Percentiles rank a stretch among this genome's conserved stretches.
Evolutionary conservation across 2,329 filamentous ascomycete species (phyloP).

Genomic region (Blumeria graminis): DNA sequence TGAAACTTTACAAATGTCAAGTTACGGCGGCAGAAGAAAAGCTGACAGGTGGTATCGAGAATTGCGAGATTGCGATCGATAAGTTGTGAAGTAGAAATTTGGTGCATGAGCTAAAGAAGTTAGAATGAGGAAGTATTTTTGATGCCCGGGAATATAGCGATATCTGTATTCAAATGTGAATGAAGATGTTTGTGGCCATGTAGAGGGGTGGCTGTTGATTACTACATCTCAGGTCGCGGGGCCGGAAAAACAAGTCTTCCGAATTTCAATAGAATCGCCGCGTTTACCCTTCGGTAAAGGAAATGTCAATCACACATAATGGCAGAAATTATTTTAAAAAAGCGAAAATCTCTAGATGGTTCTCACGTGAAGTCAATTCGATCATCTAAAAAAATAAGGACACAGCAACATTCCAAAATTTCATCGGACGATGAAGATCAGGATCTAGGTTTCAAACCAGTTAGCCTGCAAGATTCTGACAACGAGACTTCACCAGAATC

Average conservation of each 20-base stretch:
- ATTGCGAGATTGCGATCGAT: background rate
- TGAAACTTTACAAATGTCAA: slow-evolving; percentile 6
- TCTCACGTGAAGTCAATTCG: slow-evolving; percentile 23
- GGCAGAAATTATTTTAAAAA: slow-evolving; percentile 18
- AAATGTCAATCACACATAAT: slow-evolving; percentile 8
- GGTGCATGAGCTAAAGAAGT: background rate
- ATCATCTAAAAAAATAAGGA: slow-evolving; percentile 33
- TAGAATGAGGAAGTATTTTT: too few relatives aligned
- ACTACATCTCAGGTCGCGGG: too few relatives aligned
- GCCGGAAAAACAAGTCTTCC: too few relatives aligned
- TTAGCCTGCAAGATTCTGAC: slow-evolving; percentile 21
- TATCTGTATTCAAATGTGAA: too few relatives aligned
- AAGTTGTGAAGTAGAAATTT: background rate
- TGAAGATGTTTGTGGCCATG: too few relatives aligned
- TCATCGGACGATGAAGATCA: slow-evolving; percentile 27
- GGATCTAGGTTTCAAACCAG: slow-evolving; percentile 22
- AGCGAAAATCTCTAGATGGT: slow-evolving; percentile 34
- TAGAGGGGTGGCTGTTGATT: too few relatives aligned
- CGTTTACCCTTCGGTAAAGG: too few relatives aligned
- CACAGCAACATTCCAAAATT: slow-evolving; percentile 30
- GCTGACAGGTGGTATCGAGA: background rate
- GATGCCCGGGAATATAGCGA: too few relatives aligned
- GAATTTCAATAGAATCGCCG: too few relatives aligned
- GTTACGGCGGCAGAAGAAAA: background rate
- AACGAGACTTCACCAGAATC: slow-evolving; percentile 10